These are phyloP conservation scores for Malassezia slooffiae DNA, from an alignment of 1,284 basidiomycete genomes.

Conservation along the genomic window DNA sequence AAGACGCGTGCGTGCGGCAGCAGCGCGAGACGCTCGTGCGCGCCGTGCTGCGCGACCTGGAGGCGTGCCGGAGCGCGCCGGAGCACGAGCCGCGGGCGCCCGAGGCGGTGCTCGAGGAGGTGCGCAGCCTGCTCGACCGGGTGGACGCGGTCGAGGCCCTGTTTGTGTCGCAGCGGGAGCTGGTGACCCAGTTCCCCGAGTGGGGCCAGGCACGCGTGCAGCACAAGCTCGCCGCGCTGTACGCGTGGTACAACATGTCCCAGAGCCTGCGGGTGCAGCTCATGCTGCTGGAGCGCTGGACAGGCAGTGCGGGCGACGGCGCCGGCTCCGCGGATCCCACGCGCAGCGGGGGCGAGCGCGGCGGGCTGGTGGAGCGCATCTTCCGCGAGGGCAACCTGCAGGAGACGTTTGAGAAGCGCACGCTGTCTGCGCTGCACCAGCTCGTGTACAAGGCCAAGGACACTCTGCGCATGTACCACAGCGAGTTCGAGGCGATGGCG, in stretches of 20 bases:
- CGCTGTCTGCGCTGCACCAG: slow-evolving; percentile 72
- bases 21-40: slow-evolving; percentile 69
- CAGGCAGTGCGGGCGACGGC: slow-evolving; percentile 19
- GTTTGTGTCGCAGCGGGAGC: slow-evolving; percentile 35
- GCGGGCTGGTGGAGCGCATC: slow-evolving; percentile 73
- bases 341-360: slow-evolving; percentile 21
- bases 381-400: slow-evolving; percentile 92
- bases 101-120: slow-evolving; percentile 22
- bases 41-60: slow-evolving; percentile 69
- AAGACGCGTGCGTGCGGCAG: slow-evolving; percentile 69
- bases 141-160: slow-evolving; percentile 40
- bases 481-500: slow-evolving; percentile 67
- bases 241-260: slow-evolving; percentile 40
- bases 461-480: slow-evolving; percentile 69
- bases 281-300: slow-evolving; percentile 39
- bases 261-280: slow-evolving; percentile 33
- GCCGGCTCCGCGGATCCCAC: slow-evolving; percentile 5
- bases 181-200: slow-evolving; percentile 30
- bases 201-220: slow-evolving; percentile 32
- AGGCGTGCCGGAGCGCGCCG: slow-evolving; percentile 56
- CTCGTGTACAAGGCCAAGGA: slow-evolving; percentile 77
- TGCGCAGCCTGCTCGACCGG: slow-evolving; percentile 25
- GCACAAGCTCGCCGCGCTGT: slow-evolving; percentile 34
- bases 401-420: slow-evolving; percentile 84
- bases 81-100: slow-evolving; percentile 2